phyloP scores from a whole-genome alignment of 768 basidiomycete genomes.

The Calocera cornea region DNA sequence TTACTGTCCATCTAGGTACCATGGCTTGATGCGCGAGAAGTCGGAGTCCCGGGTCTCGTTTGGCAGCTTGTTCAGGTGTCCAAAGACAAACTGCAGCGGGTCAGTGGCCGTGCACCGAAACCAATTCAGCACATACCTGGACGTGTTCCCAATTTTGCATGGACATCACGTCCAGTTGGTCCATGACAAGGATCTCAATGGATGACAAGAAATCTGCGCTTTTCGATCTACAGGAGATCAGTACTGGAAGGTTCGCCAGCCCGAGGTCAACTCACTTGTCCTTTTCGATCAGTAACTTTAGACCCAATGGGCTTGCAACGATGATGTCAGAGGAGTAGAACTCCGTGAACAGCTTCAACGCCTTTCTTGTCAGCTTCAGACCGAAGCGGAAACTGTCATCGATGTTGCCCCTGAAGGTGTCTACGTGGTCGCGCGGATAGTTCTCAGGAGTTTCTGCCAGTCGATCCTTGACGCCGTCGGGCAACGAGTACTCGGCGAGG shows the following conservation, averaged over 20 bases:
- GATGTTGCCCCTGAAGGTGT: conserved; percentile 90
- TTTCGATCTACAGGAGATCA: conserved; percentile 26
- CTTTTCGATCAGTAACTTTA: conserved; percentile 85
- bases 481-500: conserved; percentile 65
- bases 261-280: conserved; percentile 49
- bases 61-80: conserved; percentile 74
- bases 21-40: conserved; percentile 93
- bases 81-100: conserved; percentile 58
- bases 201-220: conserved; percentile 85
- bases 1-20: conserved; percentile 92
- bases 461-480: conserved; percentile 67
- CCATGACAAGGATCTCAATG: conserved; percentile 79
- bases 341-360: conserved; percentile 77
- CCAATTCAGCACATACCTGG: conserved; percentile 40
- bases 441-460: conserved; percentile 60
- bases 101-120: background rate
- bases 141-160: conserved; percentile 99
- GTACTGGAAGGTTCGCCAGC: background rate
- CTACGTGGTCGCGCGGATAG: conserved; percentile 80
- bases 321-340: conserved; percentile 88
- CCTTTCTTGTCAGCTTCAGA: conserved; percentile 83
- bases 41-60: conserved; percentile 89
- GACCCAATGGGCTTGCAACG: conserved; percentile 81
- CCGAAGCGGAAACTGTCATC: conserved; percentile 93
- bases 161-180: conserved; percentile 79